Evolutionary conservation across 2,329 filamentous ascomycete species (phyloP).

Genomic region (Ascochyta rabiei): DNA sequence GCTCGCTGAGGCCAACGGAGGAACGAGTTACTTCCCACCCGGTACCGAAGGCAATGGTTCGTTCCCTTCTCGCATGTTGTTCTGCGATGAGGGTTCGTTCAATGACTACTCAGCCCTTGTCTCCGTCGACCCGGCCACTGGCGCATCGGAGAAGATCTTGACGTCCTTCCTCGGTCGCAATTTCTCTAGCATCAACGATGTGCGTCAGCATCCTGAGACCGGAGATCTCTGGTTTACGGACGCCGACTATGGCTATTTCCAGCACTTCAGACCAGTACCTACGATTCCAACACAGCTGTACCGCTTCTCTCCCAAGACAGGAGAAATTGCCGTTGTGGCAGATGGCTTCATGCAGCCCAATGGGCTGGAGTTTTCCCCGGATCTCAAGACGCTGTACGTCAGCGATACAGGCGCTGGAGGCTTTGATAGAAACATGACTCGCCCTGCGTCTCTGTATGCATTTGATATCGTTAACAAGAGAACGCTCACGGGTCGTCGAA

Average conservation of each 20-base stretch:
- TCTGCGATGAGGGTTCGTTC: slow-evolving; percentile 46
- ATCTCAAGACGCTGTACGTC: slow-evolving; percentile 54
- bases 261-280: slow-evolving; percentile 39
- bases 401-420: slow-evolving; percentile 55
- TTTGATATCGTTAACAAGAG: slow-evolving; percentile 50
- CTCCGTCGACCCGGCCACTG: slow-evolving; percentile 54
- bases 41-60: slow-evolving; percentile 28
- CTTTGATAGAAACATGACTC: slow-evolving; percentile 42
- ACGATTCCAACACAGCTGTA: slow-evolving; percentile 49
- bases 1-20: slow-evolving; percentile 49
- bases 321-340: slow-evolving; percentile 50
- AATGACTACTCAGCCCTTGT: slow-evolving; percentile 52
- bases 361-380: slow-evolving; percentile 54
- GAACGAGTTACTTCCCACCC: slow-evolving; percentile 44
- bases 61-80: slow-evolving; percentile 37
- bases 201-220: slow-evolving; percentile 49
- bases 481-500: slow-evolving; percentile 44
- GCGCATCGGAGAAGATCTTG: slow-evolving; percentile 49
- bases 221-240: slow-evolving; percentile 60
- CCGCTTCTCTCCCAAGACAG: slow-evolving; percentile 51
- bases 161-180: slow-evolving; percentile 57
- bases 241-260: slow-evolving; percentile 44
- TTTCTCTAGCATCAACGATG: slow-evolving; percentile 53
- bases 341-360: slow-evolving; percentile 53
- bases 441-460: slow-evolving; percentile 52